Evolutionary conservation across 2,329 filamentous ascomycete genomes (phyloP), one percentile per base, ranked within the genome.

Genomic region (Kalmusia sp.): DNA sequence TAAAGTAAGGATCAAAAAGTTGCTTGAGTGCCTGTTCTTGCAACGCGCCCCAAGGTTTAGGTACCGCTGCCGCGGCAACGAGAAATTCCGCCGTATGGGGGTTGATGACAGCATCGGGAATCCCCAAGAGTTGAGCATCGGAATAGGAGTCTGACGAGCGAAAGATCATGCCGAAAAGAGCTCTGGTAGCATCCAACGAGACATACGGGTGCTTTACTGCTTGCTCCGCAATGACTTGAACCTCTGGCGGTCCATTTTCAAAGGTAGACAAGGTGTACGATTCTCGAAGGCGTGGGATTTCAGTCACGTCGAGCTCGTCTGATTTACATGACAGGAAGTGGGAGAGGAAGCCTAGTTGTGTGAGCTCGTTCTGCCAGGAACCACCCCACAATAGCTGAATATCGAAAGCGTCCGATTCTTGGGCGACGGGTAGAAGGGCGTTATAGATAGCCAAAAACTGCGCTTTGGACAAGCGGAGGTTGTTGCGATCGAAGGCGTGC

Each of bases 321-420:
- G 88, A 83, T 11, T 84, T 85, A 51, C 93, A 83, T 3, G 90
- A 90, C 19, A 93, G 82, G 71, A 93, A 97, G 15, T 92, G 92
- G 58, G 89, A 89, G 49, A 98, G 85, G 71, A 98, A 97, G n/a
- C 93, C 96, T 30, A 99, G 79, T 61, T 98, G 93, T 0, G 95
- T 91, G 57, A 96, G 87, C 12, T 89, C 85, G 62, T 96, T 86
- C 57, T 88, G 86, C 93, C 96, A 99, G 57, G 85, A 66, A 6
- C 93, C 93, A 53, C 93, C 93, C 93, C 95, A 98, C 19, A 99
- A 80, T 33, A 83, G 84, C 71, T 97, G 92, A 38, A 99, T 89
- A 69, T 97, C 91, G 63, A 98, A 87, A 22, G 79, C 79, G 14
- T 83, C 78, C 41, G 84, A 79, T 8, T 84, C 82, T 27, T 77